Base-by-base conservation (phyloP, 2,329 filamentous ascomycete genomes). In the Didymella lethalis region DNA sequence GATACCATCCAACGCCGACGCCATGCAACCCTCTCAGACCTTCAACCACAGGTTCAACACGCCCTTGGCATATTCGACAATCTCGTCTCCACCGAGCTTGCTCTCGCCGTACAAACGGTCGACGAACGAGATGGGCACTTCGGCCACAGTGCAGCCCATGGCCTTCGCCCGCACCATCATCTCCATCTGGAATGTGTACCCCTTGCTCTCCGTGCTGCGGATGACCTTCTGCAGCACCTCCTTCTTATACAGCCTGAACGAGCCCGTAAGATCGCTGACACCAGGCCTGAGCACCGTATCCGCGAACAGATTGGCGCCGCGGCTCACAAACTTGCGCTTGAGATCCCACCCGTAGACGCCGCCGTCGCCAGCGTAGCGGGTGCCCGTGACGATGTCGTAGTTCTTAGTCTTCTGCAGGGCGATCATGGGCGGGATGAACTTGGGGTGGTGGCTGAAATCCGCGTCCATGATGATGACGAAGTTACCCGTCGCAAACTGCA, bases 401-500 rank as follows among this genome's bases (percentile, higher is more conserved):
- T 92, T 88, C 65, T 83, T 89, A 55, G 83, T 81, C 78, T 87
- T 86, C 80, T 98, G 95, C 67, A 88, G 86, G 59, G 85, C 85
- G 72, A 99, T 92, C 92, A 99, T 98, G 75, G 89, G 84, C 53
- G 93, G 89, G 80, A 99, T 97, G 86, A 98, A 99, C 82, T 98
- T 99, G 75, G 95, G 95, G 84, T 99, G 95, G 83, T 99, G 95
- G 70, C 88, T 92, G 85, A 99, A 99, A 82, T 99, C 95, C 80
- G 96, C 95, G 83, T 99, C 95, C 95, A 99, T 99, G 85, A 99
- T 99, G 84, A 99, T 92, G 76, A 99, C 92, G 75, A 88, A 98
- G 85, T 96, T 97, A 72, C 95, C 95, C 23, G 88, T 93, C 25
- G 86, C 90, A 76, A 91, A 98, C 78, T 97, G 87, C 61, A 99